phyloP scores from a whole-genome alignment of 129 eudicot genomes.

The Rutidosis leptorrhynchoides region DNA sequence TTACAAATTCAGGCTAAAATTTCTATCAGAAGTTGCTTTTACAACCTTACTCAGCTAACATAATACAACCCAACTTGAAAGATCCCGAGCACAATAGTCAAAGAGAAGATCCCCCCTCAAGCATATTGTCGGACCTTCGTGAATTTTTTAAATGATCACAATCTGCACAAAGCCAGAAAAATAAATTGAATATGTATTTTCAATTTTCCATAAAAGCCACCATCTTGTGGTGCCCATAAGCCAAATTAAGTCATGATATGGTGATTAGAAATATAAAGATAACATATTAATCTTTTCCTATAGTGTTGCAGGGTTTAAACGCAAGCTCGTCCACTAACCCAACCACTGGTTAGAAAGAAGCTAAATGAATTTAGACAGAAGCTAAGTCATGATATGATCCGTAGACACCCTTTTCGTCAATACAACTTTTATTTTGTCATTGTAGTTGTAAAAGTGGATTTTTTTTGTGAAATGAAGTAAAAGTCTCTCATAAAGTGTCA shows the following conservation, averaged over 20 bases:
- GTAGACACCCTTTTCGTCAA: background rate
- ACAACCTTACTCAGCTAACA: too few relatives aligned
- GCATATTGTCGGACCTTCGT: constrained; percentile 10
- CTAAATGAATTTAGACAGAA: background rate
- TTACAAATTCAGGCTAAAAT: too few relatives aligned
- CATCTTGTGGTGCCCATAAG: background rate
- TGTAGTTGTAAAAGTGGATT: background rate
- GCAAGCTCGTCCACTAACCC: background rate
- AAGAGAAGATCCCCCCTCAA: constrained; percentile 2
- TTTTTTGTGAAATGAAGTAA: background rate
- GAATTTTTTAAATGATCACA: constrained; percentile 11
- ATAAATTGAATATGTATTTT: background rate
- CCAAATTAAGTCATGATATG: background rate
- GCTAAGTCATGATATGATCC: too few relatives aligned
- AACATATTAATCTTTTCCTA: background rate
- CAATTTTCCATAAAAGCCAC: constrained; percentile 19
- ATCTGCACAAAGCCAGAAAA: constrained; percentile 19
- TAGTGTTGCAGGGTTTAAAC: background rate
- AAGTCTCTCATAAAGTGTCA: background rate
- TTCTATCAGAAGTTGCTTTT: too few relatives aligned
- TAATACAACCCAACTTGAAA: constrained; percentile 7
- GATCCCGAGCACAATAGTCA: constrained; percentile 21
- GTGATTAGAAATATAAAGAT: background rate
- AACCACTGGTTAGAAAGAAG: background rate
- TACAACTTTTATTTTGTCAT: background rate